Evolutionary conservation across 768 basidiomycete species (phyloP).

Genomic region (Melanogaster broomeanus): DNA sequence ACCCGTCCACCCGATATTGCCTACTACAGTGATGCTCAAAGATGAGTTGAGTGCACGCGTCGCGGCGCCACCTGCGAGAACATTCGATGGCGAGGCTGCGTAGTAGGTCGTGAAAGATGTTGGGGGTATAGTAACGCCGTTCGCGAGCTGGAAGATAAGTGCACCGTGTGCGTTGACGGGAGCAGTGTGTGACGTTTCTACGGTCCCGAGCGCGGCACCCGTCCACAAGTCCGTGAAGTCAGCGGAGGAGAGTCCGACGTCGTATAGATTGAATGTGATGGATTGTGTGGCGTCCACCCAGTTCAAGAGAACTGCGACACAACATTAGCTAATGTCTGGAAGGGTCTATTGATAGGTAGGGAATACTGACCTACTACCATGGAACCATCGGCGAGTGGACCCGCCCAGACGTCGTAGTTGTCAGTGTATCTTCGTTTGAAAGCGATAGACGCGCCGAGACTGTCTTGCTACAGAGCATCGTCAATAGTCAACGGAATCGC

Average conservation of each 20-base stretch:
- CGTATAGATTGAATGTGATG: slow-evolving; percentile 2
- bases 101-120: slow-evolving; percentile 1
- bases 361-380: slow-evolving; percentile 4
- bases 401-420: slow-evolving; percentile 7
- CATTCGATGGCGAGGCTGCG: background rate
- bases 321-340: background rate
- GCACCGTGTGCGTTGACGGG: slow-evolving; percentile 2
- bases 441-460: slow-evolving; percentile 5
- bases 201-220: background rate
- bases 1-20: background rate
- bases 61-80: slow-evolving; percentile 1
- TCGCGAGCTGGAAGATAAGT: slow-evolving; percentile 4
- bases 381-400: slow-evolving; percentile 6
- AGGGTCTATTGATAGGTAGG: too few species aligned
- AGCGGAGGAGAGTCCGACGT: slow-evolving; percentile 1
- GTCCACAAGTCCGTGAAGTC: slow-evolving; percentile 10
- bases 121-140: background rate
- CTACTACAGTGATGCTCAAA: background rate
- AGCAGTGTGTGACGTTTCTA: background rate
- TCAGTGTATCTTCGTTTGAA: slow-evolving; percentile 12
- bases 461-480: slow-evolving; percentile 8
- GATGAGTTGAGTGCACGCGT: background rate
- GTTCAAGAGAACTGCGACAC: slow-evolving; percentile 3
- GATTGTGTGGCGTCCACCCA: background rate
- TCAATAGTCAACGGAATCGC: background rate